These are phyloP conservation scores for Lyophyllum decastes DNA, from an alignment of 768 basidiomycete species.

Conservation along the genomic window DNA sequence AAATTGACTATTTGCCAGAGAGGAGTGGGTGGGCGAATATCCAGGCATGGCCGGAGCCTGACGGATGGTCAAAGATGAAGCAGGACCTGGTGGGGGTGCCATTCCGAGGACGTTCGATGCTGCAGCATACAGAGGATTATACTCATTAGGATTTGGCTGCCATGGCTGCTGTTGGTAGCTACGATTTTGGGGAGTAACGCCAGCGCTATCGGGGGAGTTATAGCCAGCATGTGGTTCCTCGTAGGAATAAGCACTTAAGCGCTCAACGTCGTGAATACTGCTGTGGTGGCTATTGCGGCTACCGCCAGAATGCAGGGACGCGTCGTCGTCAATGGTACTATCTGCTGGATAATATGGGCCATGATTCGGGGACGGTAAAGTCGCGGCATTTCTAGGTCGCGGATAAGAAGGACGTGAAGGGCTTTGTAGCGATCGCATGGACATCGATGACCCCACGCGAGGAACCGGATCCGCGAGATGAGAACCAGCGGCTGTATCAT, in stretches of 20 bases:
- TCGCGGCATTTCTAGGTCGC: conserved; percentile 42
- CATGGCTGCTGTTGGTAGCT: conserved; percentile 17
- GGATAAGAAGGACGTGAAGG: conserved; percentile 25
- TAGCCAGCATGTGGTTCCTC: conserved; percentile 32
- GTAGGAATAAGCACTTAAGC: conserved; percentile 37
- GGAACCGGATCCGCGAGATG: conserved; percentile 46
- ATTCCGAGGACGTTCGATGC: conserved; percentile 83
- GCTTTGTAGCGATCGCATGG: conserved; percentile 37
- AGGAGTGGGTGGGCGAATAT: conserved; percentile 20
- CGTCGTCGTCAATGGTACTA: conserved; percentile 16
- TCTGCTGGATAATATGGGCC: conserved; percentile 11
- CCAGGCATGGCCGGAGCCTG: conserved; percentile 22
- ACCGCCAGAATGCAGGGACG: conserved; percentile 32
- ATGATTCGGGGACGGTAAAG: conserved; percentile 33
- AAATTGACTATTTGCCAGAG: conserved; percentile 19
- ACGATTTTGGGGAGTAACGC: conserved; percentile 23
- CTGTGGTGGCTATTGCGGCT: conserved; percentile 31
- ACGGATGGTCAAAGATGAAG: conserved; percentile 19
- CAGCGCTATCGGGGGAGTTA: conserved; percentile 29
- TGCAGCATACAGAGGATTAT: conserved; percentile 67
- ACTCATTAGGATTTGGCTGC: conserved; percentile 39
- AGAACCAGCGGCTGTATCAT: conserved; percentile 27
- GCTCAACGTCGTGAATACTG: conserved; percentile 35
- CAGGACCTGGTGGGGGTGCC: conserved; percentile 56
- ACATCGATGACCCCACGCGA: conserved; percentile 61